These are phyloP conservation scores for Tremella fuciformis DNA, from an alignment of 768 basidiomycete genomes.

Conservation along the genomic window DNA sequence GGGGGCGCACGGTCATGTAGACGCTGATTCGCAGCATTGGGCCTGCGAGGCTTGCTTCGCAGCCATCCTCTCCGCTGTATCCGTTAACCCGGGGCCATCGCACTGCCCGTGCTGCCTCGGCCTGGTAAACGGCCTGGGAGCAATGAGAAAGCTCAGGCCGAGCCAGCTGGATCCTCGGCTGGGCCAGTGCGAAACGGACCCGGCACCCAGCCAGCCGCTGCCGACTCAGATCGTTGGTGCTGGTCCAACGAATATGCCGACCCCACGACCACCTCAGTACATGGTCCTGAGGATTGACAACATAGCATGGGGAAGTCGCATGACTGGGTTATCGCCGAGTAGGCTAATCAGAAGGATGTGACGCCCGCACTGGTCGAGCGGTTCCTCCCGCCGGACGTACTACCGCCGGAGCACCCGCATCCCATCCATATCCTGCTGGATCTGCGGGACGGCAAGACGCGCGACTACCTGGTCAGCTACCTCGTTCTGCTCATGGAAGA, in stretches of 20 bases:
- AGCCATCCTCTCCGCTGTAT: constrained; percentile 32
- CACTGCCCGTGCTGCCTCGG: constrained; percentile 32
- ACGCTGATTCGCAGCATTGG: constrained; percentile 20
- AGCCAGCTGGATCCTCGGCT: not conserved
- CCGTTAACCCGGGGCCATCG: constrained; percentile 21
- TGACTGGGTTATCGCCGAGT: not conserved
- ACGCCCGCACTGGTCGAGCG: constrained; percentile 32
- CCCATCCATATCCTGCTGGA: constrained; percentile 45
- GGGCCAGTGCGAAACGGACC: constrained; percentile 1
- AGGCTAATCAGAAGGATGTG: constrained; percentile 27
- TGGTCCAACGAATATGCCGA: not conserved
- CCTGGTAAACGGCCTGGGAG: constrained; percentile 16
- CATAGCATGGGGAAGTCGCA: constrained; percentile 40
- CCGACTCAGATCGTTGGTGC: too few species aligned
- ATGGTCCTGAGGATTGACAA: constrained; percentile 45
- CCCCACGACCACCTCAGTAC: not conserved
- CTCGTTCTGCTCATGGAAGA: not conserved
- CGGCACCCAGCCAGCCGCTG: too few species aligned
- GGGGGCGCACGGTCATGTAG: too few species aligned
- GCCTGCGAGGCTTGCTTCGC: constrained; percentile 37
- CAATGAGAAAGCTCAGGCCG: constrained; percentile 10
- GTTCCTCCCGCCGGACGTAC: constrained; percentile 31
- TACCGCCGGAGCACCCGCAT: constrained; percentile 18
- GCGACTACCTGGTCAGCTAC: constrained; percentile 40
- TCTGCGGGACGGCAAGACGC: constrained; percentile 36